Base-by-base conservation (phyloP, 2,329 filamentous ascomycete species). In the Fusarium sp. region DNA sequence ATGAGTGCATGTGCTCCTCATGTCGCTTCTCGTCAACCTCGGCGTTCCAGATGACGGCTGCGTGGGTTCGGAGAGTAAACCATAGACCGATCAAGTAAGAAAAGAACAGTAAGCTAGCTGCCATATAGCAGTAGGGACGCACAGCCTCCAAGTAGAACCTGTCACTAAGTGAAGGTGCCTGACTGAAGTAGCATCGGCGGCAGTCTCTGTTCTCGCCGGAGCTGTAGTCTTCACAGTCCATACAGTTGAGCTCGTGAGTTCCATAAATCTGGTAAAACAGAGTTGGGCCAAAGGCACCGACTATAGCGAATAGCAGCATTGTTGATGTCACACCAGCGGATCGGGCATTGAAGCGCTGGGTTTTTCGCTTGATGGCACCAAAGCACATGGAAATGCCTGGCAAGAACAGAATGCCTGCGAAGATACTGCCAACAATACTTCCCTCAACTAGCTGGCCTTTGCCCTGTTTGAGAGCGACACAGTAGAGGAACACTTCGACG, bases 221-320 rank as follows among this genome's bases (percentile, higher is more conserved):
- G 17, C 64, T 71, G 53, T 79, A 81, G 65, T 88, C 85, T 46
- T 86, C 80, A 62, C 86, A 89, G 56, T 86, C 87, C 57, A 88
- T 87, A 75, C 96, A 99, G 74, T 93, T 96, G 51, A 99, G 86
- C 80, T 99, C 94, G 76, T 99, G 96, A 47, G 94, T 97, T 71
- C 96, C 96, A 78, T 98, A 98, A 66, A 99, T 97, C 76, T 99
- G 95, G 80, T 98, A 99, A 81, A 99, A 99, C 15, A 99, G 82
- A 0, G 96, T 99, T 4, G 96, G 96, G 1, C 95, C 91, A 78
- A 99, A 99, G 10, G 95, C 93, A 64, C 92, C 95, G 71, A 99
- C 96, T 38, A 97, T 92, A 23, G 96, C 95, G 76, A 99, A 99
- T 11, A 99, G 85, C 56, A 99, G 82, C 96, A 99, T 99, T 0